phyloP scores from a whole-genome alignment of 257 asterid genomes.

The Capsicum pubescens region DNA sequence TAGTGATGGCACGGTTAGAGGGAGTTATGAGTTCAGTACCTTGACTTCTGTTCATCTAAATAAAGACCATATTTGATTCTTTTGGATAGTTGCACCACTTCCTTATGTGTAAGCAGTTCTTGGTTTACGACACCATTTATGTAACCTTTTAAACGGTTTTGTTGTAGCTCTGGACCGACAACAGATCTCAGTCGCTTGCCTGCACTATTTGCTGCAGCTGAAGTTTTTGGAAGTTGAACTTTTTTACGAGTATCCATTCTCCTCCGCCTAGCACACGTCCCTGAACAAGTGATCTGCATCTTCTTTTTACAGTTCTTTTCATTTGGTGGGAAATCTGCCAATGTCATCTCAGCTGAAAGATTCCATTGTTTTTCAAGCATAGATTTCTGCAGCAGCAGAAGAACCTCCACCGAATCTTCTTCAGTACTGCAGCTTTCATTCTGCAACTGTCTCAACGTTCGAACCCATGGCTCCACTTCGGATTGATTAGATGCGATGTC shows the following conservation, averaged over 20 bases:
- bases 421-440: constrained; percentile 41
- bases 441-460: constrained; percentile 33
- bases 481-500: constrained; percentile 46
- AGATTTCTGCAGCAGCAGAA: constrained; percentile 84
- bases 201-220: constrained; percentile 30
- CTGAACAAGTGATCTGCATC: constrained; percentile 62
- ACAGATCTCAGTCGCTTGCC: constrained; percentile 51
- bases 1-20: neutral
- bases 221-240: constrained; percentile 35
- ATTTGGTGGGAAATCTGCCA: constrained; percentile 30
- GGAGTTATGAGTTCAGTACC: constrained; percentile 47
- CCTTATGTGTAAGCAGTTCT: constrained; percentile 73
- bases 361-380: constrained; percentile 97
- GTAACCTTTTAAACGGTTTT: constrained; percentile 67
- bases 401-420: constrained; percentile 61
- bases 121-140: constrained; percentile 65
- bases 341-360: constrained; percentile 52
- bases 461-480: constrained; percentile 46
- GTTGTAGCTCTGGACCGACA: constrained; percentile 58
- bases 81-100: constrained; percentile 79
- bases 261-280: constrained; percentile 78
- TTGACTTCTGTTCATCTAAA: constrained; percentile 70
- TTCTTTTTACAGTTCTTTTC: constrained; percentile 36
- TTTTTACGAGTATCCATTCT: constrained; percentile 62
- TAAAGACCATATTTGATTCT: constrained; percentile 68